Conservation (phyloP, 2,329 filamentous ascomycete genomes). For the Arachnopeziza araneosa region DNA sequence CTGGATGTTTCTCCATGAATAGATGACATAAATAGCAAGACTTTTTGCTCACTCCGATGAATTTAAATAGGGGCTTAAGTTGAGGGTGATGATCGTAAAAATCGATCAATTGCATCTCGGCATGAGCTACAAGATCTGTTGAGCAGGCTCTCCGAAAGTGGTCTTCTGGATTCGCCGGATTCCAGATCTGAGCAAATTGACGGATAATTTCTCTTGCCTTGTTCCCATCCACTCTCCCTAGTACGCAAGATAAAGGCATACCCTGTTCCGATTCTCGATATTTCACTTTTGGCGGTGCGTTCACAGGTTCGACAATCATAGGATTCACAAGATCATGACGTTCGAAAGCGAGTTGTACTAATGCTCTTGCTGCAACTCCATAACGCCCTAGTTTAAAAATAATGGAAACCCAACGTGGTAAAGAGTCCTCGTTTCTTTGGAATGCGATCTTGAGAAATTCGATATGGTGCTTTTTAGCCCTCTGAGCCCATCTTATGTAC, state of each 20-base stretch:
- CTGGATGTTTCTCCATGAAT: constrained; percentile 25
- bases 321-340: constrained; percentile 20
- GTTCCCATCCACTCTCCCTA: constrained; percentile 7
- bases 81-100: constrained; percentile 30
- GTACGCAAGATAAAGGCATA: constrained; percentile 6
- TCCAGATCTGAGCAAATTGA: constrained; percentile 11
- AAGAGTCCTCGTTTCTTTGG: background rate
- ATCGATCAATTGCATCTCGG: constrained; percentile 30
- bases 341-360: constrained; percentile 27
- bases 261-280: background rate
- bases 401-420: constrained; percentile 13
- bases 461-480: constrained; percentile 24
- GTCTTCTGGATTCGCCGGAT: constrained; percentile 15
- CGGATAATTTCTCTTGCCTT: constrained; percentile 3
- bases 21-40: constrained; percentile 30
- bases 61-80: constrained; percentile 17
- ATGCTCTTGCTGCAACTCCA: constrained; percentile 22
- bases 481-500: constrained; percentile 24
- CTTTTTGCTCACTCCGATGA: constrained; percentile 33
- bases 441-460: constrained; percentile 19
- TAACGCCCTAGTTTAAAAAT: constrained; percentile 30
- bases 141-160: constrained; percentile 20
- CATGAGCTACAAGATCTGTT: constrained; percentile 26
- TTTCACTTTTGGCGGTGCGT: constrained; percentile 8
- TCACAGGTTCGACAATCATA: constrained; percentile 20